phyloP scores from a whole-genome alignment of 2,329 filamentous ascomycete genomes.

The Talaromyces piceae region DNA sequence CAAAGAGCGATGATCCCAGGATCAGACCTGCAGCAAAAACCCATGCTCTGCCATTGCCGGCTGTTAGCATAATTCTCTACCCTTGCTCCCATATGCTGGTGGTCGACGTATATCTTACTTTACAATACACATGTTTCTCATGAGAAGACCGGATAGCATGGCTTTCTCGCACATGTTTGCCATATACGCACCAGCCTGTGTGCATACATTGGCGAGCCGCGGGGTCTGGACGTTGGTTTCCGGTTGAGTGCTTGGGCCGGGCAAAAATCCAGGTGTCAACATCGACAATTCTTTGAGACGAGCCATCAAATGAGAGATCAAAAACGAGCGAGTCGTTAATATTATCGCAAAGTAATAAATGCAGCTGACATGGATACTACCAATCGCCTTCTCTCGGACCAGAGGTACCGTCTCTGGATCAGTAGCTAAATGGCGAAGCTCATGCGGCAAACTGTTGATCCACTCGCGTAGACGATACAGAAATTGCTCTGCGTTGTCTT shows the following conservation, averaged over 20 bases:
- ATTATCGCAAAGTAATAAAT: conserved; percentile 55
- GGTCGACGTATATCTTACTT: conserved; percentile 41
- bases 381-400: conserved; percentile 34
- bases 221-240: conserved; percentile 20
- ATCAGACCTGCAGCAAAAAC: conserved; percentile 52
- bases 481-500: conserved; percentile 6
- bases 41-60: conserved; percentile 35
- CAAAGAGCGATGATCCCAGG: conserved; percentile 50
- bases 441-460: conserved; percentile 5
- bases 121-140: conserved; percentile 52
- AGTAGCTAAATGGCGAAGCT: conserved; percentile 6
- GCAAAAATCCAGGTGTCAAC: conserved; percentile 18
- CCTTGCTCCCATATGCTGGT: too few species aligned
- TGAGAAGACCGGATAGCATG: conserved; percentile 36
- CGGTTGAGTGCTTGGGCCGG: conserved; percentile 18
- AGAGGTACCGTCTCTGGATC: conserved; percentile 4
- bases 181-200: conserved; percentile 50
- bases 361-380: conserved; percentile 49
- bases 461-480: conserved; percentile 8
- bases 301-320: conserved; percentile 37
- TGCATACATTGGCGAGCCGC: conserved; percentile 45
- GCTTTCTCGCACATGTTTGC: conserved; percentile 48
- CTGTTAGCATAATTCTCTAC: too few species aligned
- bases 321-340: conserved; percentile 48
- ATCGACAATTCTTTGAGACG: conserved; percentile 34